These are phyloP conservation scores for Albizia julibrissin DNA, from an alignment of 306 rosid genomes.

Conservation along the genomic window DNA sequence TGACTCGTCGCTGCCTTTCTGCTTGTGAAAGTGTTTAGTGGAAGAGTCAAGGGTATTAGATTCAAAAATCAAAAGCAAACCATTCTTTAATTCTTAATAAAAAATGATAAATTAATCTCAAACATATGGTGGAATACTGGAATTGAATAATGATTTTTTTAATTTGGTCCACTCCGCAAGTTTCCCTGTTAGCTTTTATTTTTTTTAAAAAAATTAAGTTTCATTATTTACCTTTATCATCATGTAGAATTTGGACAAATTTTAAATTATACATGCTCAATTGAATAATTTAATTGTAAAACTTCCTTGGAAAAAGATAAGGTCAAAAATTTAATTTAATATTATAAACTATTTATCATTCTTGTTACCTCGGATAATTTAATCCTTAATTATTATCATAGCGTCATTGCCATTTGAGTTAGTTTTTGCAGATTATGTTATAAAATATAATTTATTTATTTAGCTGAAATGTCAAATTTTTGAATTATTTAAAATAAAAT, in stretches of 20 bases:
- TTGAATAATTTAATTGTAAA: not conserved
- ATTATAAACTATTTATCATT: not conserved
- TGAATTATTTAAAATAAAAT: too few relatives aligned
- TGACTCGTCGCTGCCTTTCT: constrained; percentile 30
- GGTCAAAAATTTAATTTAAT: not conserved
- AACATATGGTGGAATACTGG: constrained; percentile 18
- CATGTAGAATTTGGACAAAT: not conserved
- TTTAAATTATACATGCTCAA: not conserved
- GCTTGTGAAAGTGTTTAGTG: constrained; percentile 56
- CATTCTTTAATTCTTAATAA: constrained; percentile 51
- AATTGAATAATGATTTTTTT: constrained; percentile 18
- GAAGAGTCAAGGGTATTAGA: constrained; percentile 73
- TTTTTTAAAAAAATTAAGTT: too few relatives aligned
- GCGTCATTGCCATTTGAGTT: too few relatives aligned
- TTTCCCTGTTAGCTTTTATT: too few relatives aligned
- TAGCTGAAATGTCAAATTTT: too few relatives aligned
- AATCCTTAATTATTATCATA: too few relatives aligned
- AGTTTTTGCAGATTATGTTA: too few relatives aligned
- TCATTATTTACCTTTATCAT: not conserved
- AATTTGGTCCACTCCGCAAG: too few relatives aligned
- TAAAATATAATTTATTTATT: too few relatives aligned
- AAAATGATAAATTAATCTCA: not conserved
- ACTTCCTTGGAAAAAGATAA: not conserved
- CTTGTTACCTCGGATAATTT: not conserved
- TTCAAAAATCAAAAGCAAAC: constrained; percentile 41